Percentiles rank a stretch among this genome's conserved stretches.
These are phyloP conservation scores for Neurospora sp. DNA, from an alignment of 495 filamentous ascomycete genomes.

Conservation along the genomic window DNA sequence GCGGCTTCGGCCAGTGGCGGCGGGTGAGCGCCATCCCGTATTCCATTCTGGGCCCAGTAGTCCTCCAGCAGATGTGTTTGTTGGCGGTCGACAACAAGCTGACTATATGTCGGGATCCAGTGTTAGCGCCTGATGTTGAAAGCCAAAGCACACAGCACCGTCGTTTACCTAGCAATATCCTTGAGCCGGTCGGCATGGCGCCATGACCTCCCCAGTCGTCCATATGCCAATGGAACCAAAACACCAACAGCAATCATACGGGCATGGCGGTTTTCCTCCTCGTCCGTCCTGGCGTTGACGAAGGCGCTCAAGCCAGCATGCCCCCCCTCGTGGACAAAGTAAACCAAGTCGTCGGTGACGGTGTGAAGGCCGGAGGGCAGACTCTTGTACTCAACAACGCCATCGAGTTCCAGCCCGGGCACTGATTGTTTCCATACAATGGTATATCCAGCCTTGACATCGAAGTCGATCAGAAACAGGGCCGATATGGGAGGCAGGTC, in stretches of 20 bases:
- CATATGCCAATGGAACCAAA: constrained; percentile 76
- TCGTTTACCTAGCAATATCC: constrained; percentile 56
- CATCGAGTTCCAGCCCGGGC: constrained; percentile 69
- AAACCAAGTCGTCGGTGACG: constrained; percentile 79
- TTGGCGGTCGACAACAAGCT: constrained; percentile 41
- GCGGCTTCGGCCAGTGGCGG: constrained; percentile 46
- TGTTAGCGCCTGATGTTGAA: constrained; percentile 22
- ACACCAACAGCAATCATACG: constrained; percentile 86
- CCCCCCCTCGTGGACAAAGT: constrained; percentile 70
- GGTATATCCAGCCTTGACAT: constrained; percentile 76
- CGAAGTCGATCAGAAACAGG: constrained; percentile 80
- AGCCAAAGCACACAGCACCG: neutral
- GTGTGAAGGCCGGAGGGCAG: constrained; percentile 88
- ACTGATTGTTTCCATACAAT: constrained; percentile 74
- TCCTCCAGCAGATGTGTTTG: constrained; percentile 56
- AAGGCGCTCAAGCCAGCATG: constrained; percentile 92
- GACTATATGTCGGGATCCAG: constrained; percentile 19
- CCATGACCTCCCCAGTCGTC: constrained; percentile 82
- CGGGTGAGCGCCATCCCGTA: constrained; percentile 35
- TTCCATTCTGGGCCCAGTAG: constrained; percentile 66
- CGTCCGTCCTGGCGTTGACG: constrained; percentile 67
- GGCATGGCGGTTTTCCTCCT: constrained; percentile 71
- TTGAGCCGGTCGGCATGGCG: constrained; percentile 70
- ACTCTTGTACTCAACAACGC: constrained; percentile 86
- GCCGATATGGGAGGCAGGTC: constrained; percentile 67